phyloP scores from a whole-genome alignment of 2,329 filamentous ascomycete species.

The Cordyceps javanica region DNA sequence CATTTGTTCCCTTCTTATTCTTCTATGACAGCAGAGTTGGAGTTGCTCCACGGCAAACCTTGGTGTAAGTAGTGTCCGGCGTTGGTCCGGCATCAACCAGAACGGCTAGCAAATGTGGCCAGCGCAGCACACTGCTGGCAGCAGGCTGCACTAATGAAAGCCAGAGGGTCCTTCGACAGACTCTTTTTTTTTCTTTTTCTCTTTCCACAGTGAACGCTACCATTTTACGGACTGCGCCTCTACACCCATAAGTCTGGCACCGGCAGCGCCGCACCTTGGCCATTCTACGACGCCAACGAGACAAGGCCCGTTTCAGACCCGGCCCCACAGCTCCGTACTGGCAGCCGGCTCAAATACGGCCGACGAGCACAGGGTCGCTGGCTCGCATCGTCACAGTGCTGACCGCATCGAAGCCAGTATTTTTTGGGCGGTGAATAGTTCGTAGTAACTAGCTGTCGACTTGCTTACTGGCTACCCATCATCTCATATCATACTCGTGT shows the following conservation, averaged over 20 bases:
- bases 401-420: too few relatives aligned
- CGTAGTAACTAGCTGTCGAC: too few relatives aligned
- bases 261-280: constrained; percentile 23
- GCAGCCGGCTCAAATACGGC: background rate
- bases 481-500: too few relatives aligned
- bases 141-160: background rate
- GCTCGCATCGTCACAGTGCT: too few relatives aligned
- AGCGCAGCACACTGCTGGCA: background rate
- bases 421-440: too few relatives aligned
- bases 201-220: background rate
- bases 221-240: background rate
- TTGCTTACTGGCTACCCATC: too few relatives aligned
- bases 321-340: constrained; percentile 10
- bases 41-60: too few relatives aligned
- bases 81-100: background rate
- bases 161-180: background rate
- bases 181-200: background rate
- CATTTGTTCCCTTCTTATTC: too few relatives aligned
- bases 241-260: background rate
- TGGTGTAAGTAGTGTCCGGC: background rate
- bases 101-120: too few relatives aligned
- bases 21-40: too few relatives aligned
- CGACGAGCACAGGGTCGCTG: background rate
- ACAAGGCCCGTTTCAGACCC: constrained; percentile 27
- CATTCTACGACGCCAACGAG: constrained; percentile 26